Evolutionary conservation across 192 early-diverging fungal genomes (phyloP), one percentile per base, ranked within the genome.

Genomic region (Phlyctochytrium bullatum): DNA sequence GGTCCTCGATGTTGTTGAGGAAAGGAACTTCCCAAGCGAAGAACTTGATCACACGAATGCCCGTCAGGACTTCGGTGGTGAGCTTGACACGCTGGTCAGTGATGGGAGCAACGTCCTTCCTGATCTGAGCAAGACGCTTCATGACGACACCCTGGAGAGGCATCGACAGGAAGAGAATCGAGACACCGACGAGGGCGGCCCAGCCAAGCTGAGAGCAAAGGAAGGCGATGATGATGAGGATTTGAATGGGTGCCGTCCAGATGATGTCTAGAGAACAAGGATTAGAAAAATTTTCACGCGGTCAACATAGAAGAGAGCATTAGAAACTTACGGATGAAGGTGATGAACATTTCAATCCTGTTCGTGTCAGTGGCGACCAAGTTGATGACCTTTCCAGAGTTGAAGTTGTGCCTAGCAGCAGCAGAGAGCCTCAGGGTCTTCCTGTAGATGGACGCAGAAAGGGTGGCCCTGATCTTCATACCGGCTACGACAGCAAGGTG

Each of bases 31-130:
- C 88, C 89, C 88, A 91, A 0, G 86, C 86, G 67, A 89, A 90
- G 62, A 86, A 88, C 67, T 91, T 92, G 76, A 92, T 86, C 51
- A 91, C 86, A 31, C 88, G 86, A 71, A 92, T 91, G 28, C 89
- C 88, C 24, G 72, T 65, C 31, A 93, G 66, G 31, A 88, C 74
- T 56, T 92, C 90, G 36, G 88, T 84, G 0, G 83, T 90, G 0
- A 84, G 67, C 35, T 90, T 89, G 64, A 92, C 88, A 51, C 90
- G 83, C 28, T 73, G 73, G 69, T 92, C 91, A 3, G 91, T 90
- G 4, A 91, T 77, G 1, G 81, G 80, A 1, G 79, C 75, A 31
- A 83, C 69, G 50, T 32, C 47, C 29, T 65, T 73, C 40, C 83
- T 71, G 63, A 84, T 76, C 24, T 27, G 62, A 20, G 50, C 51